Evolutionary conservation across 1,284 basidiomycete genomes (phyloP).

Genomic region (Rhodotorula sp.): DNA sequence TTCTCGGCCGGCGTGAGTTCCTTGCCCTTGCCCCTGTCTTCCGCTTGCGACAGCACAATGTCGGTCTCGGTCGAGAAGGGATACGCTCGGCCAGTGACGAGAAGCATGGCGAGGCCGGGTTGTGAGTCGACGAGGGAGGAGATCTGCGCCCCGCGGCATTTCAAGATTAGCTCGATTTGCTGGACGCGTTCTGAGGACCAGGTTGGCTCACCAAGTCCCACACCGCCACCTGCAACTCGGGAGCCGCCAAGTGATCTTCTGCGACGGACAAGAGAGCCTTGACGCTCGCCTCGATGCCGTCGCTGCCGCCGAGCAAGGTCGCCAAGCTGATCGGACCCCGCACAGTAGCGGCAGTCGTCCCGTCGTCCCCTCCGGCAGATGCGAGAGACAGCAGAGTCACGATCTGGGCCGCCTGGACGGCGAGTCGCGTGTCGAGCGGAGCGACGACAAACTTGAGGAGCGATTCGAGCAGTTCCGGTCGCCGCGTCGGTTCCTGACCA

Average conservation of each 20-base stretch:
- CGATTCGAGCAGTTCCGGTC: constrained; percentile 26
- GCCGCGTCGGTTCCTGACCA: not conserved
- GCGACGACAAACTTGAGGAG: constrained; percentile 24
- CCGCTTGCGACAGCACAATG: constrained; percentile 18
- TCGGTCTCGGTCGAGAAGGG: constrained; percentile 47
- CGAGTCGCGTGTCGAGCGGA: constrained; percentile 18
- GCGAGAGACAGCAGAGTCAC: constrained; percentile 27
- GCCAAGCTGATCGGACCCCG: constrained; percentile 37
- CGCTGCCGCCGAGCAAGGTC: constrained; percentile 46
- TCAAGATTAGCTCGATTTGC: constrained; percentile 54
- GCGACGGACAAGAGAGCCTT: constrained; percentile 42
- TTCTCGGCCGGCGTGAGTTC: constrained; percentile 45
- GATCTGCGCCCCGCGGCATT: constrained; percentile 54
- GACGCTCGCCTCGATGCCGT: constrained; percentile 44
- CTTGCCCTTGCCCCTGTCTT: constrained; percentile 40
- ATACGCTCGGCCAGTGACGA: constrained; percentile 66
- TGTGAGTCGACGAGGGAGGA: constrained; percentile 78
- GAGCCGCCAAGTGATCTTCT: constrained; percentile 59
- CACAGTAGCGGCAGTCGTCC: not conserved
- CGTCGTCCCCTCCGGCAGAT: not conserved
- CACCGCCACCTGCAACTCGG: constrained; percentile 64
- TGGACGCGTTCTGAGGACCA: constrained; percentile 68
- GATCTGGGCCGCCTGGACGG: constrained; percentile 22
- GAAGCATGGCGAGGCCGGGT: constrained; percentile 77
- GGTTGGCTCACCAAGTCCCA: constrained; percentile 61